Base-by-base conservation (phyloP, 768 basidiomycete genomes). In the Collybiopsis luxurians region DNA sequence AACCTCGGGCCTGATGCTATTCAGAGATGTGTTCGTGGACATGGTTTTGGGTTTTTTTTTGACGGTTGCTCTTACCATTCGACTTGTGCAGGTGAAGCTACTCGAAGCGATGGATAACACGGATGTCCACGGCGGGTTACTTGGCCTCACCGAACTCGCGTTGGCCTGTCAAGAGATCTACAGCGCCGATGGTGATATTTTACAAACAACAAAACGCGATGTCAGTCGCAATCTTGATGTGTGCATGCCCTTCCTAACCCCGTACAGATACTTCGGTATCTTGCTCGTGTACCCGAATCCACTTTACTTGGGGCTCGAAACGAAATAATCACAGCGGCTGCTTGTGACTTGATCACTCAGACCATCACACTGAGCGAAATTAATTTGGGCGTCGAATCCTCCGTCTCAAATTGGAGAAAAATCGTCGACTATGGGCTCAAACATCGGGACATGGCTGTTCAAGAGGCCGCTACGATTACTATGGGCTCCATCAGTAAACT, bases 41-140 rank as follows among this genome's bases (percentile, higher is more conserved):
- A 45, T 23, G 30, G 23, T 13, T 49, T 19, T 9, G 31, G 21
- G 3, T 12, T 56, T 30, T 27, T 27, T 40, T 26, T 28, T 38
- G 34, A 28, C 31, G 21, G 23, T 17, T 42, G n/a, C n/a, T 43
- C 12, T 27, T 51, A 23, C 45, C 17, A 48, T 47, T 43, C 17
- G 36, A 45, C 11, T n/a, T 27, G 30, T 15, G 11, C 59, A 92
- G 90, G 74, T 75, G 2, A 68, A 69, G 30, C 70, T 92, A 5
- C 71, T 89, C 26, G 76, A 78, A 12, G 86, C 89, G 7, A 67
- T 82, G 21, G 94, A 97, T 69, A 58, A 75, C 12, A 73, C 78
- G 19, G 88, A 90, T 64, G 73, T 95, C 10, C 95, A 98, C 65
- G 96, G 96, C 2, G 86, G 80, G 9, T 71, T 98, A n/a, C 73